These are phyloP conservation scores for Calonectria fujianensis DNA, from an alignment of 2,329 filamentous ascomycete genomes.

Conservation along the genomic window DNA sequence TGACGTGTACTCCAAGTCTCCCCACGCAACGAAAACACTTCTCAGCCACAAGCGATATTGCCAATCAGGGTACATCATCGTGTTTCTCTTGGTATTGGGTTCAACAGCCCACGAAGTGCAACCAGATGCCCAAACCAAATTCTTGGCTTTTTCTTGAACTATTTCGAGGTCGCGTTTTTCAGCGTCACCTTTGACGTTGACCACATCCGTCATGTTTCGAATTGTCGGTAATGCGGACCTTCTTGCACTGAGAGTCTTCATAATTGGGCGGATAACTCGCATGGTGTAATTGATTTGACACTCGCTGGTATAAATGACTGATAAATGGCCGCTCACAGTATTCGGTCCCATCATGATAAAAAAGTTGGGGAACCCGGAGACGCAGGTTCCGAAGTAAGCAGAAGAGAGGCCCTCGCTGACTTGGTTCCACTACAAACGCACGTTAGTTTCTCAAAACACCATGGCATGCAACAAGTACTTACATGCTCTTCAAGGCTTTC, in stretches of 20 bases:
- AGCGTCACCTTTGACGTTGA: slow-evolving; percentile 56
- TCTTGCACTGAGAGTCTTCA: slow-evolving; percentile 47
- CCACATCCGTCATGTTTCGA: slow-evolving; percentile 51
- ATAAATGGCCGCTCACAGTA: slow-evolving; percentile 67
- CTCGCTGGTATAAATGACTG: slow-evolving; percentile 70
- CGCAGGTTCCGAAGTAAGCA: slow-evolving; percentile 70
- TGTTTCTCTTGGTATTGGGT: slow-evolving; percentile 66
- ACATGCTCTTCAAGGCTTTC: slow-evolving; percentile 63
- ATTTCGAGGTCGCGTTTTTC: slow-evolving; percentile 54
- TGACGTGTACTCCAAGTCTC: slow-evolving; percentile 58
- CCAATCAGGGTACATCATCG: slow-evolving; percentile 72
- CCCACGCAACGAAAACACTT: slow-evolving; percentile 65
- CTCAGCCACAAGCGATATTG: slow-evolving; percentile 69
- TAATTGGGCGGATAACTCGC: slow-evolving; percentile 62
- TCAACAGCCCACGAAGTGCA: slow-evolving; percentile 73
- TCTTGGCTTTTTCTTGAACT: slow-evolving; percentile 64
- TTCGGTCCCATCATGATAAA: slow-evolving; percentile 58
- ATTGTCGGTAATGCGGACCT: slow-evolving; percentile 28
- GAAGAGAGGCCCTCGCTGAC: slow-evolving; percentile 51
- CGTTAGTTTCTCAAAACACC: slow-evolving; percentile 27
- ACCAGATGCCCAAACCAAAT: slow-evolving; percentile 69
- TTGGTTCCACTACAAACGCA: slow-evolving; percentile 52
- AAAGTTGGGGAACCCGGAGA: slow-evolving; percentile 68
- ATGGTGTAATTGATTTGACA: slow-evolving; percentile 69
- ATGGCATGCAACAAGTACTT: slow-evolving; percentile 45